These are phyloP conservation scores for Arachis hypogaea DNA, from an alignment of 306 rosid species.

Conservation along the genomic window DNA sequence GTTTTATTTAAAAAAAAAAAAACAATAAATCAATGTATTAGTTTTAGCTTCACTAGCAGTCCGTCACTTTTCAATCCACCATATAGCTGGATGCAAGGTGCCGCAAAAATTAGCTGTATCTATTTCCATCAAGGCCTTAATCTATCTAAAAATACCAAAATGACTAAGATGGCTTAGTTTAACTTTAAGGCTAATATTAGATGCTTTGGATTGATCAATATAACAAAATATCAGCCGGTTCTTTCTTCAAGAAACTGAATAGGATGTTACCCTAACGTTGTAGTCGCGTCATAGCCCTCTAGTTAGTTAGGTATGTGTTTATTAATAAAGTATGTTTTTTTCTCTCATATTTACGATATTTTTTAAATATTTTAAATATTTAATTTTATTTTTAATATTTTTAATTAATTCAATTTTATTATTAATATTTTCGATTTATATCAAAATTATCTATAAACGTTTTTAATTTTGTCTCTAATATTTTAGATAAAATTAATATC, in stretches of 20 bases:
- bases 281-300: neutral
- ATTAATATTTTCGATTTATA: no score
- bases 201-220: neutral
- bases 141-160: neutral
- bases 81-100: neutral
- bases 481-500: no score
- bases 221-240: neutral
- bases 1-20: neutral
- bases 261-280: neutral
- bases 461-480: no score
- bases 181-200: neutral
- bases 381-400: no score
- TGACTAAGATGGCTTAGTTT: no score
- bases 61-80: constrained; percentile 13
- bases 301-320: no score
- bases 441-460: no score
- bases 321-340: no score
- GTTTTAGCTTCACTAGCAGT: constrained; percentile 17
- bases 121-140: neutral
- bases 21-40: neutral
- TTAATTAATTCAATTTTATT: no score
- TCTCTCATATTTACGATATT: no score
- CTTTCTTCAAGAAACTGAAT: neutral
- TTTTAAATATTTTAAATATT: no score
- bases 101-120: constrained; percentile 10